Conservation (phyloP, 768 basidiomycete species). For the Saitozyma sp. region DNA sequence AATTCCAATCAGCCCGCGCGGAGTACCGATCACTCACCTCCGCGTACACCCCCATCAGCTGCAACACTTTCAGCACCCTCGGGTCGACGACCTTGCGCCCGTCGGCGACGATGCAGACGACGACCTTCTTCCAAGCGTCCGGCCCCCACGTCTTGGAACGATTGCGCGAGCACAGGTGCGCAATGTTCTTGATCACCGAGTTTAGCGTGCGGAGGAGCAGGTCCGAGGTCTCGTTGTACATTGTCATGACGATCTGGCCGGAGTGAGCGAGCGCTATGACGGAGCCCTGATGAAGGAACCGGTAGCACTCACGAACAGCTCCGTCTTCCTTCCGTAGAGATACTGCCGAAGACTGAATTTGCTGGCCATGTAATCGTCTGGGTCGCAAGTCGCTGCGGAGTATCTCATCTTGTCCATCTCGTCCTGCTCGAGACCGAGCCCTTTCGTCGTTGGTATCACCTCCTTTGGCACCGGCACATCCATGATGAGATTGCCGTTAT, state of each 20-base stretch:
- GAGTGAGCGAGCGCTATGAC: background rate
- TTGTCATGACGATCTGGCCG: conserved; percentile 47
- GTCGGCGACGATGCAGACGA: conserved; percentile 54
- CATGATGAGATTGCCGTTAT: conserved; percentile 79
- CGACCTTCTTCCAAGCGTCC: conserved; percentile 54
- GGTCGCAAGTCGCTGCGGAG: conserved; percentile 47
- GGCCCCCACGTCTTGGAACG: conserved; percentile 53
- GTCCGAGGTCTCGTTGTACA: conserved; percentile 48
- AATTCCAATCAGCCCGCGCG: conserved; percentile 45
- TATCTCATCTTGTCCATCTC: conserved; percentile 44
- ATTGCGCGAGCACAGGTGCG: conserved; percentile 51
- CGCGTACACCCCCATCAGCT: conserved; percentile 60
- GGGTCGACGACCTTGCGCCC: conserved; percentile 53
- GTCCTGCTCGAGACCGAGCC: conserved; percentile 43
- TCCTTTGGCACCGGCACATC: conserved; percentile 77
- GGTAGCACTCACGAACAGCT: conserved; percentile 40
- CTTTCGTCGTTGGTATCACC: conserved; percentile 62
- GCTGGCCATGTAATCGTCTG: conserved; percentile 57
- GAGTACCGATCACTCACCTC: conserved; percentile 5
- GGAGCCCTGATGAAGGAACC: background rate
- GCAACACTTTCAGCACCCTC: conserved; percentile 78
- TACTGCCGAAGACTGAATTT: conserved; percentile 78
- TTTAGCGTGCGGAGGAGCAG: conserved; percentile 46
- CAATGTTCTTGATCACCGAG: conserved; percentile 54
- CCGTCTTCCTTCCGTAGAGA: conserved; percentile 59